A percentile compares a stretch with the other conserved stretches of the same genome.
These are phyloP conservation scores for Mycosphaerella arachidis DNA, from an alignment of 2,329 filamentous ascomycete species.

Conservation along the genomic window DNA sequence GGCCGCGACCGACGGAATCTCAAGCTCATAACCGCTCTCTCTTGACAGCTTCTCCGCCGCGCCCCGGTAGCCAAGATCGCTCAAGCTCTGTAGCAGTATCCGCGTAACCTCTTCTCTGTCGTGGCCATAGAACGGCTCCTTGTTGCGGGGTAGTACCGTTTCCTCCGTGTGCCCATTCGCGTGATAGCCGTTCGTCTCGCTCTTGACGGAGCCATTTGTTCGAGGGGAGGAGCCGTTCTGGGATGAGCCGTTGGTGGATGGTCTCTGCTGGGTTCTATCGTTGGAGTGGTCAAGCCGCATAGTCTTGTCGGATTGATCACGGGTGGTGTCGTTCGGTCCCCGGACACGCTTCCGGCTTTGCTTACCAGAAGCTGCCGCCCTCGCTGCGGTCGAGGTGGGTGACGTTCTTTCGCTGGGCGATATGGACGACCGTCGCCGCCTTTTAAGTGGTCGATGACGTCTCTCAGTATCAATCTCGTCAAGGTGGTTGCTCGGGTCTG, in stretches of 20 bases:
- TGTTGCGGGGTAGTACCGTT: constrained; percentile 25
- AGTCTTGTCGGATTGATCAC: constrained; percentile 38
- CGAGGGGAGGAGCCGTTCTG: constrained; percentile 31
- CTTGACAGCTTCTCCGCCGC: constrained; percentile 70
- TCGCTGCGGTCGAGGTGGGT: constrained; percentile 11
- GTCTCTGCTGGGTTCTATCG: constrained; percentile 34
- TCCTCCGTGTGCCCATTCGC: constrained; percentile 35
- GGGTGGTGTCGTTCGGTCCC: constrained; percentile 30
- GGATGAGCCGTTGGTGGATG: constrained; percentile 36
- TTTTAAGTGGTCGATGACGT: constrained; percentile 28
- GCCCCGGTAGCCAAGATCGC: constrained; percentile 77
- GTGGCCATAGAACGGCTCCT: constrained; percentile 69
- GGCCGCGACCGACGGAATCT: constrained; percentile 78
- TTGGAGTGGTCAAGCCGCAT: constrained; percentile 37
- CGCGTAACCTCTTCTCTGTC: constrained; percentile 89
- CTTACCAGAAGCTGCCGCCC: constrained; percentile 24
- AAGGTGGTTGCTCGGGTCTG: constrained; percentile 7
- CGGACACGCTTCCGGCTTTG: constrained; percentile 41
- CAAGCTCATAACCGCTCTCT: constrained; percentile 83
- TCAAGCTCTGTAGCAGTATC: constrained; percentile 84
- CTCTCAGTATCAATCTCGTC: constrained; percentile 21
- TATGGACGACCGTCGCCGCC: constrained; percentile 27
- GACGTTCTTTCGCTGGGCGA: constrained; percentile 20
- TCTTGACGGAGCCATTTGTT: constrained; percentile 39
- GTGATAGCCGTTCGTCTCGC: constrained; percentile 43